phyloP scores from a whole-genome alignment of 192 early-diverging fungal genomes.

The Coemansia brasiliensis region DNA sequence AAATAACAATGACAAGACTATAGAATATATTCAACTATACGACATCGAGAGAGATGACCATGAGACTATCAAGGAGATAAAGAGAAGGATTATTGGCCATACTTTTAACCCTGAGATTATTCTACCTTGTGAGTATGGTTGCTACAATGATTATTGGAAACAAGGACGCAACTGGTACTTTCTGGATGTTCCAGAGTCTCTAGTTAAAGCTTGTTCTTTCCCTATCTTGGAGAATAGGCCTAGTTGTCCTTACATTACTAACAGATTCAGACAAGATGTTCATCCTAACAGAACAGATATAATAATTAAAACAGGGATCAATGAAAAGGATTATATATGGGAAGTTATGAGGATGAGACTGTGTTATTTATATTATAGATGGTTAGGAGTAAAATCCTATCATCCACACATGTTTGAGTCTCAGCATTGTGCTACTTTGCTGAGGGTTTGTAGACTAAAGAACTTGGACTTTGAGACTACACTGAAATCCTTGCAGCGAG shows the following conservation, averaged over 20 bases:
- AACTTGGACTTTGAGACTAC: constrained; percentile 1
- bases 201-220: background rate
- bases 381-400: constrained; percentile 10
- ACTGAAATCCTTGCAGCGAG: constrained; percentile 3
- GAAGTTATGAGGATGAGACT: constrained; percentile 11
- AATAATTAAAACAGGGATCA: constrained; percentile 1
- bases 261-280: constrained; percentile 4
- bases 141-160: background rate
- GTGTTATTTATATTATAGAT: constrained; percentile 14
- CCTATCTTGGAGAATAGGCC: background rate
- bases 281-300: background rate
- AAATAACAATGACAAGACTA: background rate
- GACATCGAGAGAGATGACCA: constrained; percentile 5
- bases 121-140: background rate
- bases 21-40: background rate
- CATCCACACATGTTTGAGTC: constrained; percentile 20
- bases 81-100: constrained; percentile 8
- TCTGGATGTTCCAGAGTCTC: constrained; percentile 1
- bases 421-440: background rate
- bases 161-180: constrained; percentile 11
- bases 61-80: constrained; percentile 8
- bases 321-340: constrained; percentile 9
- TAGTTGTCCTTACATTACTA: constrained; percentile 1
- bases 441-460: constrained; percentile 11
- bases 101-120: constrained; percentile 8